Conservation (phyloP, 139 green algal species). For the Microglena sp. region DNA sequence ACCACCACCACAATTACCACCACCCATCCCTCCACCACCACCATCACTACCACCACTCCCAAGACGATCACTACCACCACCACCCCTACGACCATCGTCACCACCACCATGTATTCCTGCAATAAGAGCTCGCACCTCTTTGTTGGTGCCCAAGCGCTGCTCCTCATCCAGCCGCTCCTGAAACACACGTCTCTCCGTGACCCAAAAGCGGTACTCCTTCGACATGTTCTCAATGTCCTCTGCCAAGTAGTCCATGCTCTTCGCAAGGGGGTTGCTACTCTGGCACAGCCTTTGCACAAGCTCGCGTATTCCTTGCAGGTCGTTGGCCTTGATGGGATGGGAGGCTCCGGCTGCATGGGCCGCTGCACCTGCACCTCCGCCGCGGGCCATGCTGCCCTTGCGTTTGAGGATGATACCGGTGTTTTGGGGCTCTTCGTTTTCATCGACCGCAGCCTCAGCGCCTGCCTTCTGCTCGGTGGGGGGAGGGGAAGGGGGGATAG, state of each 20-base stretch:
- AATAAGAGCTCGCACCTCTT: not conserved
- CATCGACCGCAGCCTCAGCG: not conserved
- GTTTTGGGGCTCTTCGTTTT: not conserved
- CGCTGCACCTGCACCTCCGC: conserved; percentile 8
- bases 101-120: no score
- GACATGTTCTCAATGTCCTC: conserved; percentile 52
- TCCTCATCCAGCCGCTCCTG: conserved; percentile 29
- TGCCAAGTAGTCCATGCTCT: conserved; percentile 55
- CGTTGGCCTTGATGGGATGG: conserved; percentile 18
- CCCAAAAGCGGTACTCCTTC: conserved; percentile 48
- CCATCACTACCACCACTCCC: no score
- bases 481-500: no score
- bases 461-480: no score
- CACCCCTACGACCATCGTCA: no score
- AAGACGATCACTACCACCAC: no score
- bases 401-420: conserved; percentile 47
- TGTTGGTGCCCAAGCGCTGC: conserved; percentile 33
- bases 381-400: conserved; percentile 4
- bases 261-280: conserved; percentile 50
- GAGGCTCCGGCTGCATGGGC: no score
- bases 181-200: conserved; percentile 41
- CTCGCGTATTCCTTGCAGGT: conserved; percentile 34
- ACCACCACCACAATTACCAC: no score
- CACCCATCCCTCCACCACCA: no score
- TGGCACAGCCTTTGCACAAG: conserved; percentile 58